These are phyloP conservation scores for Scedosporium boydii DNA, from an alignment of 2,329 filamentous ascomycete genomes.

Conservation along the genomic window DNA sequence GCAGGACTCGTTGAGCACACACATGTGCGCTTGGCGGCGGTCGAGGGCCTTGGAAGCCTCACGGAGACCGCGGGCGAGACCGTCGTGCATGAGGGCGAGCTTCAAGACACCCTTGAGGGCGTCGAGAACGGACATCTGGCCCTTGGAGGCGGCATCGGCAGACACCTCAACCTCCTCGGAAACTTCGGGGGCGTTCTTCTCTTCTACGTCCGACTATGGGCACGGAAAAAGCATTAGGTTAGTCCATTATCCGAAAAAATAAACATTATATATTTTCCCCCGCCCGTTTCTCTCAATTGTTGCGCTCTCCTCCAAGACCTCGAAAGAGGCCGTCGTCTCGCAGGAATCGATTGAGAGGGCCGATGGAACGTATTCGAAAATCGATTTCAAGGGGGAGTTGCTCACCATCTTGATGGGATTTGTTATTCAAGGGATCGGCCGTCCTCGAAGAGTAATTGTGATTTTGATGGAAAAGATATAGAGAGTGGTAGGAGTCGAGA, in stretches of 20 bases:
- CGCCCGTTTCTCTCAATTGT: background rate
- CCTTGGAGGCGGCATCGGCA: slow-evolving; percentile 77
- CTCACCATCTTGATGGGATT: slow-evolving; percentile 52
- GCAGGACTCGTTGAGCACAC: slow-evolving; percentile 98
- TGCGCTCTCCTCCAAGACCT: background rate
- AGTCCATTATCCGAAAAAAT: slow-evolving; percentile 4
- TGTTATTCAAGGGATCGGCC: slow-evolving; percentile 40
- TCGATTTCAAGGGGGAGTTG: slow-evolving; percentile 12
- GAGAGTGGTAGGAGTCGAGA: background rate
- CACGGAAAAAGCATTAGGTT: slow-evolving; percentile 1
- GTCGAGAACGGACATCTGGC: slow-evolving; percentile 96
- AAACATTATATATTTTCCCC: background rate
- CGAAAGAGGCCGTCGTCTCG: background rate
- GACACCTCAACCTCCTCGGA: slow-evolving; percentile 87
- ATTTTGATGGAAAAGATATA: background rate
- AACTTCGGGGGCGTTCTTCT: slow-evolving; percentile 80
- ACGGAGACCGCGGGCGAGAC: slow-evolving; percentile 94
- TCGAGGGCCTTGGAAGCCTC: slow-evolving; percentile 99
- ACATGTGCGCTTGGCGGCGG: slow-evolving; percentile 98
- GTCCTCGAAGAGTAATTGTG: slow-evolving; percentile 53
- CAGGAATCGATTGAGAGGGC: background rate
- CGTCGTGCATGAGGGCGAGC: slow-evolving; percentile 98
- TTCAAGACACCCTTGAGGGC: slow-evolving; percentile 98
- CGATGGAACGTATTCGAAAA: background rate
- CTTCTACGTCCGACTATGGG: slow-evolving; percentile 98